Conservation (phyloP, 164 flowering plant genomes). For the Piper longum region DNA sequence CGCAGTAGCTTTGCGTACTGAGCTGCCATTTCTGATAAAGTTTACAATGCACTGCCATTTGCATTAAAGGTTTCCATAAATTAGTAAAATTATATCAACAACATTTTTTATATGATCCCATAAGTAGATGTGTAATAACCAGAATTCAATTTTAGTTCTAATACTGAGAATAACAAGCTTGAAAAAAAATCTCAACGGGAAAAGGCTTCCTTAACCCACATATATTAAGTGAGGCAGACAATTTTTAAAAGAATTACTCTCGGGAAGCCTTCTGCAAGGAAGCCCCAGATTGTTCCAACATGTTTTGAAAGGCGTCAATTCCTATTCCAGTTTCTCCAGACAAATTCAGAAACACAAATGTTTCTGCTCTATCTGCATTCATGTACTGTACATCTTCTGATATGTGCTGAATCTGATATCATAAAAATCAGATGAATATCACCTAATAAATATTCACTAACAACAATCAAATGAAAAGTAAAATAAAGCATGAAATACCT, state of each 20-base stretch:
- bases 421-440: conserved; percentile 13
- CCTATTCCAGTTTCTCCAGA: conserved; percentile 35
- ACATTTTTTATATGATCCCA: no score
- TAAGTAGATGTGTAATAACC: no score
- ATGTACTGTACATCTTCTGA: conserved; percentile 29
- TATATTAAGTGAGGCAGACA: neutral
- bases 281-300: conserved; percentile 62
- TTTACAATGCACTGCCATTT: neutral
- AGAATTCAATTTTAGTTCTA: no score
- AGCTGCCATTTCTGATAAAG: neutral
- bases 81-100: neutral
- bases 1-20: no score
- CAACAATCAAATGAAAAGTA: conserved; percentile 1
- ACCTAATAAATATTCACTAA: neutral
- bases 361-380: conserved; percentile 47
- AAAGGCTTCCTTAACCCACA: neutral
- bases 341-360: conserved; percentile 32
- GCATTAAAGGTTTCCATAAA: neutral
- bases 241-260: conserved; percentile 28
- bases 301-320: conserved; percentile 33
- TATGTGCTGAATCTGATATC: conserved; percentile 30
- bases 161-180: no score
- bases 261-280: conserved; percentile 43
- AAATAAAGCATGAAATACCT: conserved; percentile 22
- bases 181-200: neutral